A percentile compares a stretch with the other conserved stretches of the same genome.
These are phyloP conservation scores for Sugiyamaella japonica DNA, from an alignment of 1,139 yeast species.

Conservation along the genomic window DNA sequence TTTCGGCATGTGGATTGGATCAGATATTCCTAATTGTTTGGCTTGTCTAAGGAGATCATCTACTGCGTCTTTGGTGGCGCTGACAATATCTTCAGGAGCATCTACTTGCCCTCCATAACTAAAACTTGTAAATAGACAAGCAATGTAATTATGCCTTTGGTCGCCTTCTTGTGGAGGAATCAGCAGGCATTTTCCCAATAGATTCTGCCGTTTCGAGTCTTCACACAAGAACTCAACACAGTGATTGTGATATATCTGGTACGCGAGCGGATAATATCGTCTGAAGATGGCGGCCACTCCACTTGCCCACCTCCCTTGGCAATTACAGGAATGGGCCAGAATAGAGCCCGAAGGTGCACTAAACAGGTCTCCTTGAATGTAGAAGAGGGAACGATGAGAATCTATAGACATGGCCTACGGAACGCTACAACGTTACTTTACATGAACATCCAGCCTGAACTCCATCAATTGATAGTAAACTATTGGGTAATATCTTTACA, in stretches of 20 bases:
- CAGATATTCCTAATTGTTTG: conserved; percentile 15
- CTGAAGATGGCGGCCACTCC: conserved; percentile 67
- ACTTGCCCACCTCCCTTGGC: conserved; percentile 81
- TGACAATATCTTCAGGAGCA: conserved; percentile 48
- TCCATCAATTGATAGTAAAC: too few relatives aligned
- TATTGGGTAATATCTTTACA: background rate
- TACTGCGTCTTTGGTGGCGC: conserved; percentile 52
- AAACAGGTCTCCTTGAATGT: conserved; percentile 63
- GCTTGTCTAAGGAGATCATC: conserved; percentile 48
- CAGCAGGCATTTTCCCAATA: conserved; percentile 58
- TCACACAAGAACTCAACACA: conserved; percentile 43
- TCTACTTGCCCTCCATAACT: conserved; percentile 45
- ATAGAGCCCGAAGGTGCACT: conserved; percentile 45
- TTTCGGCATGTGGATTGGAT: conserved; percentile 55
- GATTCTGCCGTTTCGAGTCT: conserved; percentile 25
- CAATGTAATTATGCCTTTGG: conserved; percentile 46
- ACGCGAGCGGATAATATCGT: conserved; percentile 53
- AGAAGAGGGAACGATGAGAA: conserved; percentile 31
- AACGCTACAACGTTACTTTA: too few relatives aligned
- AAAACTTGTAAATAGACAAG: conserved; percentile 66
- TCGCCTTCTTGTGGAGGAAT: conserved; percentile 43
- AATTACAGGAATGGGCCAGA: conserved; percentile 76
- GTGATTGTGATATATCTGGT: conserved; percentile 48
- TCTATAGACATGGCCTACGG: too few relatives aligned
- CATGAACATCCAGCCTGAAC: too few relatives aligned